phyloP scores from a whole-genome alignment of 2,329 filamentous ascomycete genomes.

The Diaporthe humulicola region DNA sequence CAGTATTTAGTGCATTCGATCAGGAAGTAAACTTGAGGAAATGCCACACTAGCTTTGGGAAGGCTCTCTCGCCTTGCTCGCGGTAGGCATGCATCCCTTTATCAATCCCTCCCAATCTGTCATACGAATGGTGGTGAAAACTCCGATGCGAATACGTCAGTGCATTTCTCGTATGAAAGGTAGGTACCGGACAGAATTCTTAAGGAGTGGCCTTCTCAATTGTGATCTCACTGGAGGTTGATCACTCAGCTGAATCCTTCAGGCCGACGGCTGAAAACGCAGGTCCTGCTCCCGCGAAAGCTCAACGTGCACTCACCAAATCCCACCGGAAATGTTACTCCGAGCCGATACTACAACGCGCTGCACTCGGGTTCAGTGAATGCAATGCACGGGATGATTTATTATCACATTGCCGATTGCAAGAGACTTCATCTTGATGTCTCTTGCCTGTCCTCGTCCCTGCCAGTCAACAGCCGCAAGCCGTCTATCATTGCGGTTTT shows the following conservation, averaged over 20 bases:
- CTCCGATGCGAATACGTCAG: not conserved
- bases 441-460: not conserved
- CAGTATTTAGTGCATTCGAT: not conserved
- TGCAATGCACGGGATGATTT: not conserved
- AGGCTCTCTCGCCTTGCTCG: not conserved
- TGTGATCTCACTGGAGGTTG: not conserved
- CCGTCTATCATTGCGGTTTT: not conserved
- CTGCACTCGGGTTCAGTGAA: not conserved
- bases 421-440: not conserved
- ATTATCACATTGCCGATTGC: not conserved
- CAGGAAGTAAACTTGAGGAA: too few species aligned
- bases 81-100: not conserved
- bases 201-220: not conserved
- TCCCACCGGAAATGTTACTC: slow-evolving; percentile 1
- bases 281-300: not conserved
- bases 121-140: not conserved
- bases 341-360: not conserved
- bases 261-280: not conserved
- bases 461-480: not conserved
- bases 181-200: not conserved
- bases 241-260: not conserved
- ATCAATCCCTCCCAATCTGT: not conserved
- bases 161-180: not conserved
- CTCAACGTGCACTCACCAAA: not conserved
- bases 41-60: not conserved